Evolutionary conservation across 768 basidiomycete genomes (phyloP).

Genomic region (Psilocybe cyanescens): DNA sequence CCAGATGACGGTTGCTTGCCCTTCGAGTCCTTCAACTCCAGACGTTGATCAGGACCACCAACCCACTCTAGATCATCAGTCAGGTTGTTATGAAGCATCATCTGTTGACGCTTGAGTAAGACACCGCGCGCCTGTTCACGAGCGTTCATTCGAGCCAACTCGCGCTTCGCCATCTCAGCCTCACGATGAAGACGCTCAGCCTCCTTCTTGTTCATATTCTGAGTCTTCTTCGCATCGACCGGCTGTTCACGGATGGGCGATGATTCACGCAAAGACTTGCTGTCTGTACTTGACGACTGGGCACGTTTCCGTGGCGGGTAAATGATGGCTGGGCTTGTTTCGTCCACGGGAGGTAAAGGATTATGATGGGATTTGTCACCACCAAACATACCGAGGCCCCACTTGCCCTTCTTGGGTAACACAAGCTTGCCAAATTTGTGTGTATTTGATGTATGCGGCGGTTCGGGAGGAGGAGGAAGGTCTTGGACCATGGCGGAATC

Average conservation of each 20-base stretch:
- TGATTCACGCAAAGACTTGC: constrained; percentile 62
- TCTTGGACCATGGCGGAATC: constrained; percentile 58
- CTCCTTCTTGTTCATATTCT: constrained; percentile 65
- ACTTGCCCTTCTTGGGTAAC: constrained; percentile 71
- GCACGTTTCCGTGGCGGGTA: constrained; percentile 77
- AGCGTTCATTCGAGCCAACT: constrained; percentile 71
- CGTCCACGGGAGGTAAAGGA: constrained; percentile 72
- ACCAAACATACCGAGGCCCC: constrained; percentile 75
- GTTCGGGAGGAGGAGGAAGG: constrained; percentile 46
- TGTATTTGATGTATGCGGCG: constrained; percentile 38
- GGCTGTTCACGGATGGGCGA: constrained; percentile 44
- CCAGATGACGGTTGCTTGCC: constrained; percentile 62
- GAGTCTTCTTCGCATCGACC: constrained; percentile 60
- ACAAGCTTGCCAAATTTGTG: constrained; percentile 63
- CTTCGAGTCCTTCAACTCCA: constrained; percentile 46
- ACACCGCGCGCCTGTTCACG: constrained; percentile 91
- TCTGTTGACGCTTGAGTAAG: constrained; percentile 85
- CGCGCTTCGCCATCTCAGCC: constrained; percentile 84
- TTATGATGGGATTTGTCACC: constrained; percentile 70
- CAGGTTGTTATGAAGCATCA: constrained; percentile 61
- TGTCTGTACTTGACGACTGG: constrained; percentile 77
- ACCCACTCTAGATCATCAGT: constrained; percentile 69
- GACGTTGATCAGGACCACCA: constrained; percentile 48
- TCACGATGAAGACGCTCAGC: constrained; percentile 77
- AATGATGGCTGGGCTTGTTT: constrained; percentile 60